Conservation (phyloP, 2,329 filamentous ascomycete genomes). For the Capronia americana region DNA sequence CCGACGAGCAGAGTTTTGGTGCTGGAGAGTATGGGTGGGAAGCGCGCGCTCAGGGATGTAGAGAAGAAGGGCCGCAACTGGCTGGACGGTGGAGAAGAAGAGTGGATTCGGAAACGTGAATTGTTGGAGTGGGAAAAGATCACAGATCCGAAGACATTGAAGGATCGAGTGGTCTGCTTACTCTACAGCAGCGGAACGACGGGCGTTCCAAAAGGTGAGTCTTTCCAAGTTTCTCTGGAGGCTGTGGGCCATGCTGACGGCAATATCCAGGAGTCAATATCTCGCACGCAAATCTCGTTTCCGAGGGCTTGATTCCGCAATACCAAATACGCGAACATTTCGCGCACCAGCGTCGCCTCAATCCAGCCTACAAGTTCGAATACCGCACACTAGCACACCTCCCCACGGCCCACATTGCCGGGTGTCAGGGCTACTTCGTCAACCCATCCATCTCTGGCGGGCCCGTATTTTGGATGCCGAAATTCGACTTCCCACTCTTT, state of each 20-base stretch:
- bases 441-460: slow-evolving; percentile 56
- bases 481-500: slow-evolving; percentile 64
- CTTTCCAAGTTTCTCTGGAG: not conserved
- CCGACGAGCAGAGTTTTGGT: slow-evolving; percentile 57
- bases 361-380: slow-evolving; percentile 41
- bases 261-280: slow-evolving; percentile 45
- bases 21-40: slow-evolving; percentile 53
- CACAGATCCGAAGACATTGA: slow-evolving; percentile 57
- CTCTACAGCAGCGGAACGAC: slow-evolving; percentile 46
- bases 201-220: slow-evolving; percentile 41
- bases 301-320: slow-evolving; percentile 46
- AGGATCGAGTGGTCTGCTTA: slow-evolving; percentile 50
- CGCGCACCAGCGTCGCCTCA: slow-evolving; percentile 41
- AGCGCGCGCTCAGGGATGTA: slow-evolving; percentile 41
- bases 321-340: slow-evolving; percentile 39
- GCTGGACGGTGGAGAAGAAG: slow-evolving; percentile 22
- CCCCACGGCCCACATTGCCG: slow-evolving; percentile 56
- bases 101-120: slow-evolving; percentile 36
- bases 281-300: slow-evolving; percentile 53
- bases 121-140: slow-evolving; percentile 61
- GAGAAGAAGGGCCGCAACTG: slow-evolving; percentile 26
- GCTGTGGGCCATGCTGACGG: not conserved
- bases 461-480: slow-evolving; percentile 67
- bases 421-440: slow-evolving; percentile 56
- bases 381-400: slow-evolving; percentile 54